Percentiles rank a stretch among this genome's conserved stretches.
phyloP scores from a whole-genome alignment of 805 yeast species.

The Huiozyma naganishii region DNA sequence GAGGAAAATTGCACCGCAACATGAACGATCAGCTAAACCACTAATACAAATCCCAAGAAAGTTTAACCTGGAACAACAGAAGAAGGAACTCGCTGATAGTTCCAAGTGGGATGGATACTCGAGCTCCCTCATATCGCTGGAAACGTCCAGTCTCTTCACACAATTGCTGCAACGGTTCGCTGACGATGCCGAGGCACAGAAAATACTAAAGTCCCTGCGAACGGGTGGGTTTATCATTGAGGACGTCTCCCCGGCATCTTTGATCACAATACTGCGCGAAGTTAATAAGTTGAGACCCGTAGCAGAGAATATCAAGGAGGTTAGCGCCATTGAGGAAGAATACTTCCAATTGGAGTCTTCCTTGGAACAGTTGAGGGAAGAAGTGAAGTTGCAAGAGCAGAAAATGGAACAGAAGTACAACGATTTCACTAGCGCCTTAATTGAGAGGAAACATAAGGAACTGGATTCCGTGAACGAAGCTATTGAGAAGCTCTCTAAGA shows the following conservation, averaged over 20 bases:
- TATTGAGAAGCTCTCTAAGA: conserved; percentile 9
- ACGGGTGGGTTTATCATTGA: conserved; percentile 32
- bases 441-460: conserved; percentile 37
- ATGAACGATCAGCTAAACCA: conserved; percentile 11
- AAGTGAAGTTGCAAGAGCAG: conserved; percentile 18
- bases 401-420: conserved; percentile 18
- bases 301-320: conserved; percentile 31
- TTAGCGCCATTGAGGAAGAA: conserved; percentile 33
- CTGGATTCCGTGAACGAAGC: conserved; percentile 34
- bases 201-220: conserved; percentile 34
- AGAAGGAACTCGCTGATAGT: conserved; percentile 13
- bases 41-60: conserved; percentile 20
- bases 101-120: conserved; percentile 4
- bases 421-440: conserved; percentile 29
- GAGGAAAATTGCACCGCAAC: conserved; percentile 20
- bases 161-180: conserved; percentile 25
- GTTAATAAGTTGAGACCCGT: conserved; percentile 29
- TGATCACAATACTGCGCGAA: conserved; percentile 21
- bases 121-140: background rate
- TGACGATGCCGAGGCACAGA: conserved; percentile 23
- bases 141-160: conserved; percentile 19
- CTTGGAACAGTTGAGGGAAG: conserved; percentile 23
- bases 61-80: conserved; percentile 18
- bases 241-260: conserved; percentile 18
- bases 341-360: conserved; percentile 34